Conservation (phyloP, 768 basidiomycete genomes). For the Pluteus cervinus region DNA sequence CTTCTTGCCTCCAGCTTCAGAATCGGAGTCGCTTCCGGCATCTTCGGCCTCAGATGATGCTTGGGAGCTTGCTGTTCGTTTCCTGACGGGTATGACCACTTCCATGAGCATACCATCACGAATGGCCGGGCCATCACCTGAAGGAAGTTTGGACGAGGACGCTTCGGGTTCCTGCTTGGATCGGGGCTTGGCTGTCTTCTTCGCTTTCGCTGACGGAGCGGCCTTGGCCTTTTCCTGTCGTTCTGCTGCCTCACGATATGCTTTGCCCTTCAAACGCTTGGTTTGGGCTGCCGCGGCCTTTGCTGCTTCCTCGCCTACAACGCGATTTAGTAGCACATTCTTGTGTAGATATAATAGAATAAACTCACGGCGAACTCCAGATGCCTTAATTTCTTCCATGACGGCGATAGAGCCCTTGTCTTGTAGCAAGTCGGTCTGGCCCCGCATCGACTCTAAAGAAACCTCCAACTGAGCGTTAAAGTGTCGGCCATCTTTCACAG, state of each 20-base stretch:
- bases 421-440: constrained; percentile 65
- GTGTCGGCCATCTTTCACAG: constrained; percentile 78
- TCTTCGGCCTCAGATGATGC: too few relatives aligned
- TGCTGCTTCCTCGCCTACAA: constrained; percentile 41
- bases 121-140: too few relatives aligned
- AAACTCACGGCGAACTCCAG: too few relatives aligned
- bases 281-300: constrained; percentile 40
- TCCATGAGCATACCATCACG: too few relatives aligned
- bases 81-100: too few relatives aligned
- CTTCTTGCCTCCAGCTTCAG: constrained; percentile 6
- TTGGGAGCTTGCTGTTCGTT: too few relatives aligned
- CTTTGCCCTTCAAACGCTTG: constrained; percentile 73
- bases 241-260: constrained; percentile 58
- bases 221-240: constrained; percentile 24
- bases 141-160: too few relatives aligned
- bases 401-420: constrained; percentile 60
- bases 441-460: constrained; percentile 47
- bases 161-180: too few relatives aligned
- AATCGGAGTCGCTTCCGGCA: too few relatives aligned
- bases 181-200: neutral
- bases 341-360: too few relatives aligned
- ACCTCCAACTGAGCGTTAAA: constrained; percentile 80
- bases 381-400: constrained; percentile 55
- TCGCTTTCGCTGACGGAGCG: neutral
- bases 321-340: too few relatives aligned